phyloP scores from a whole-genome alignment of 495 filamentous ascomycete species.

The Usnea hakonensis region DNA sequence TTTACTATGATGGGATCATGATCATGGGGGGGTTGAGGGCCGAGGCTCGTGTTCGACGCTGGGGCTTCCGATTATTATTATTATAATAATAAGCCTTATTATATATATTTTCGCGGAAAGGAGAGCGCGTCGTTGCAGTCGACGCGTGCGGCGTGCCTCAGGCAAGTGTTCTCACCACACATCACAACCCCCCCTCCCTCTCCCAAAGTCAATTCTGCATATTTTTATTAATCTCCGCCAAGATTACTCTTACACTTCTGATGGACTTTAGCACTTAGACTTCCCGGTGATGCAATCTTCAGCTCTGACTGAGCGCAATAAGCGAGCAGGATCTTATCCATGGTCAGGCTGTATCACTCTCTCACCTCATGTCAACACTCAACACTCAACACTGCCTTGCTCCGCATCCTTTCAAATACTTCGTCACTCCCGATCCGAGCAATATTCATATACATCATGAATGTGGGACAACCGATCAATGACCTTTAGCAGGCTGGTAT shows the following conservation, averaged over 20 bases:
- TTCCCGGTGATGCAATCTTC: neutral
- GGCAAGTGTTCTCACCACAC: neutral
- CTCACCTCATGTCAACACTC: conserved; percentile 1
- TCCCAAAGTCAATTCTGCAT: neutral
- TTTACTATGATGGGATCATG: too few species aligned
- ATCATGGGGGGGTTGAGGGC: too few species aligned
- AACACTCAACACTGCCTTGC: neutral
- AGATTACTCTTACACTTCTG: neutral
- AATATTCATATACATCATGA: neutral
- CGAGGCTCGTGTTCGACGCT: too few species aligned
- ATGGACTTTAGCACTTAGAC: too few species aligned
- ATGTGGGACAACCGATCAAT: neutral
- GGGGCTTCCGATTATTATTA: too few species aligned
- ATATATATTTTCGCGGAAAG: too few species aligned
- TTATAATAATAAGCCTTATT: too few species aligned
- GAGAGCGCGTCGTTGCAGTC: too few species aligned
- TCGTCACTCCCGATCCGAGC: neutral
- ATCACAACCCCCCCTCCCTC: neutral
- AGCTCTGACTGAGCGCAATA: conserved; percentile 1
- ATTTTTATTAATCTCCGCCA: conserved; percentile 4
- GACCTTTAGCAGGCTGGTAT: neutral
- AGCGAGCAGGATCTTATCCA: conserved; percentile 1
- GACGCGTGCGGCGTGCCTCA: conserved; percentile 8
- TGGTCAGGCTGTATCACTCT: neutral
- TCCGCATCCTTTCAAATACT: neutral